Conservation (phyloP, 495 filamentous ascomycete species). For the Trichocladium uniseriatum region DNA sequence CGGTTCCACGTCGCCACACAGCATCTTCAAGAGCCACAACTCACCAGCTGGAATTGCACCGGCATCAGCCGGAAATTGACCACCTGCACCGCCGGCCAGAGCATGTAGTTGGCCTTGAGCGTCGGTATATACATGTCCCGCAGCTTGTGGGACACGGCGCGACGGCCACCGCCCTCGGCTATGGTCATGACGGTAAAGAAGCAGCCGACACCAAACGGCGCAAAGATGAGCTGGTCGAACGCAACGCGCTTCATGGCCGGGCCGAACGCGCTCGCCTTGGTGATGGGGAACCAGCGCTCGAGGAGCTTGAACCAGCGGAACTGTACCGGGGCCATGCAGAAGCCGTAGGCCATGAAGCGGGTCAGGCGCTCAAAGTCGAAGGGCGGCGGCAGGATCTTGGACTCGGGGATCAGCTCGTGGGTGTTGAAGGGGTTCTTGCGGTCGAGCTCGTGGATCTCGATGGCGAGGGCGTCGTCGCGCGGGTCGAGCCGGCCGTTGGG, state of each 20-base stretch:
- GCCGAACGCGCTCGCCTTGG: slow-evolving; percentile 59
- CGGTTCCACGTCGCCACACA: neutral
- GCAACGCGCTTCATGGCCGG: slow-evolving; percentile 83
- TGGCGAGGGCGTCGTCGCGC: slow-evolving; percentile 64
- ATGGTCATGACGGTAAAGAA: slow-evolving; percentile 98
- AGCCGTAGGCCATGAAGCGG: slow-evolving; percentile 92
- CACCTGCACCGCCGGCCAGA: slow-evolving; percentile 95
- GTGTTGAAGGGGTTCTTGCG: slow-evolving; percentile 63
- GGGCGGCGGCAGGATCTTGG: slow-evolving; percentile 55
- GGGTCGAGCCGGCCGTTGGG: slow-evolving; percentile 27
- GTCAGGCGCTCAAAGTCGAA: slow-evolving; percentile 94
- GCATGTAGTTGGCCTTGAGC: slow-evolving; percentile 88
- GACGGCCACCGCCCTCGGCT: slow-evolving; percentile 81
- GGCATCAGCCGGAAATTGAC: slow-evolving; percentile 95
- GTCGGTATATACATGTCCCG: slow-evolving; percentile 88
- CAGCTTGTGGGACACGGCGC: slow-evolving; percentile 75
- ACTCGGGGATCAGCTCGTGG: slow-evolving; percentile 60
- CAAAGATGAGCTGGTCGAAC: slow-evolving; percentile 92
- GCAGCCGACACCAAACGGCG: slow-evolving; percentile 75
- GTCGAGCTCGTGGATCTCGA: slow-evolving; percentile 85
- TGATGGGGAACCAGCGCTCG: slow-evolving; percentile 73
- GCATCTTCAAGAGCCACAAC: slow-evolving; percentile 32
- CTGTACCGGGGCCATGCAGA: slow-evolving; percentile 91
- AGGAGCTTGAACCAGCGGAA: slow-evolving; percentile 94
- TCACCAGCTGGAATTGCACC: slow-evolving; percentile 91